phyloP scores from a whole-genome alignment of 1,284 basidiomycete genomes.

The Pisolithus thermaeus region DNA sequence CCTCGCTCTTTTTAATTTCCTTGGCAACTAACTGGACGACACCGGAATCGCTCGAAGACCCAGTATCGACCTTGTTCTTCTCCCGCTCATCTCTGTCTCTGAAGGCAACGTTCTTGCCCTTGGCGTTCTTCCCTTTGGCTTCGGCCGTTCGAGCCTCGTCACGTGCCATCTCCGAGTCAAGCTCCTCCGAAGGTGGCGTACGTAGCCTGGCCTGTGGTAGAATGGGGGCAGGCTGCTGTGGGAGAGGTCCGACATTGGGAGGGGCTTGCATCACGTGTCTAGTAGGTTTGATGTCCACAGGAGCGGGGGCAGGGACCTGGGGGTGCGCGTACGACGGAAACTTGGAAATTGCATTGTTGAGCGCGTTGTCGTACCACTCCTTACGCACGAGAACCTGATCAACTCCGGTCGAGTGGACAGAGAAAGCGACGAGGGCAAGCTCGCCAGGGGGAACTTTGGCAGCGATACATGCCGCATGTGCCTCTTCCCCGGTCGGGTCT shows the following conservation, averaged over 20 bases:
- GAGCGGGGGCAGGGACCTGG: slow-evolving; percentile 22
- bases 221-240: slow-evolving; percentile 13
- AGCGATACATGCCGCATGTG: slow-evolving; percentile 72
- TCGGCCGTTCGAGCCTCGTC: slow-evolving; percentile 53
- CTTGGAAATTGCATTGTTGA: slow-evolving; percentile 49
- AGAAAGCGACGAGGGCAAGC: slow-evolving; percentile 74
- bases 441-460: slow-evolving; percentile 72
- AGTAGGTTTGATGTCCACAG: slow-evolving; percentile 33
- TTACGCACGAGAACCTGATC: slow-evolving; percentile 78
- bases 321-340: slow-evolving; percentile 49
- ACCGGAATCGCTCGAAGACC: slow-evolving; percentile 43
- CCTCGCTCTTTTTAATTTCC: slow-evolving; percentile 78
- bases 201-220: slow-evolving; percentile 40
- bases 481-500: slow-evolving; percentile 73
- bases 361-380: slow-evolving; percentile 72
- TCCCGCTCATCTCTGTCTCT: slow-evolving; percentile 50
- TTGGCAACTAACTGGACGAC: slow-evolving; percentile 53
- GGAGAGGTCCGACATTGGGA: slow-evolving; percentile 10
- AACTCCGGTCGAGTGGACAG: slow-evolving; percentile 74
- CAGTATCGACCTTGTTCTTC: slow-evolving; percentile 36
- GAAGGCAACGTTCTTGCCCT: slow-evolving; percentile 55
- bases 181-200: slow-evolving; percentile 69
- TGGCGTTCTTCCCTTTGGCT: slow-evolving; percentile 44
- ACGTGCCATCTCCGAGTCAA: slow-evolving; percentile 55
- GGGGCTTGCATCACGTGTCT: slow-evolving; percentile 34